A percentile compares a stretch with the other conserved stretches of the same genome.
Evolutionary conservation across 169 alveolate genomes (phyloP).

Genomic region (Eimeria sp.): DNA sequence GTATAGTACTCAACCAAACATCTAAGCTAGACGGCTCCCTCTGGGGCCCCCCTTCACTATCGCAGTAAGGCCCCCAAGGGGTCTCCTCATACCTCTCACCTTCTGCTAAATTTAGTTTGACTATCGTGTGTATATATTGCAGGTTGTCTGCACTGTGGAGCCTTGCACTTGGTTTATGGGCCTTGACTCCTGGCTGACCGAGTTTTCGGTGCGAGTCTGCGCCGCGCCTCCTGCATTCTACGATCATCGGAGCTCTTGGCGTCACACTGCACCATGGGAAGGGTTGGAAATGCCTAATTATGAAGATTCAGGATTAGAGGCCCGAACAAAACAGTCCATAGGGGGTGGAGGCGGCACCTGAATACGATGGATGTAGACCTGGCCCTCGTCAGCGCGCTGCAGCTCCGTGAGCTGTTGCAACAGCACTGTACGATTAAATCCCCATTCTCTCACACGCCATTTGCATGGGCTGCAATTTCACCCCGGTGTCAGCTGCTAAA

Average conservation of each 20-base stretch:
- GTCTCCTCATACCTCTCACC: not conserved
- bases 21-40: not conserved
- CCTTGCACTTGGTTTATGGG: not conserved
- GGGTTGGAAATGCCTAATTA: not conserved
- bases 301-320: not conserved
- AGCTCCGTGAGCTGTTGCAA: slow-evolving; percentile 77
- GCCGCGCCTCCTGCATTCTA: not conserved
- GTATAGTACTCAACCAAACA: not conserved
- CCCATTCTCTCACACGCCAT: not conserved
- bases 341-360: not conserved
- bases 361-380: slow-evolving; percentile 49
- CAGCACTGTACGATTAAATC: slow-evolving; percentile 50
- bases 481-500: not conserved
- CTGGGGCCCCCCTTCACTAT: slow-evolving; percentile 39
- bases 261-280: not conserved
- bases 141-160: not conserved
- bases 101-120: not conserved
- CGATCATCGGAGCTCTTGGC: not conserved
- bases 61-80: slow-evolving; percentile 15
- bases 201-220: not conserved
- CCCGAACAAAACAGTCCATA: not conserved
- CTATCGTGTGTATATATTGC: not conserved
- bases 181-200: not conserved
- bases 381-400: slow-evolving; percentile 79
- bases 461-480: not conserved